Evolutionary conservation across 768 basidiomycete species (phyloP), one percentile per base, ranked within the genome.

Genomic region (Phylloporus sp.): DNA sequence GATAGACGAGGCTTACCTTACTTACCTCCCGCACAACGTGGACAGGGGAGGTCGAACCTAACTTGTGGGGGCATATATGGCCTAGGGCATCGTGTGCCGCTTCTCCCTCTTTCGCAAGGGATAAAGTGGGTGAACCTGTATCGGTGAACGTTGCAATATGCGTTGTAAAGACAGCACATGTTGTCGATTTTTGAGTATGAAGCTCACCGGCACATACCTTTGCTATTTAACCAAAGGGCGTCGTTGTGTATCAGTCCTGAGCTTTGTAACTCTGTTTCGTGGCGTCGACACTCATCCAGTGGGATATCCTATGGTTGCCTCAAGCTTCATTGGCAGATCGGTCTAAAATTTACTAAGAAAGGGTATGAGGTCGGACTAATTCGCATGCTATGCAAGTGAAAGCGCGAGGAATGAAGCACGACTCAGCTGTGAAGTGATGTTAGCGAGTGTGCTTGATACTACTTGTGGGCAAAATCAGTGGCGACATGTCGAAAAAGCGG

Each of bases 381-480:
- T 44, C 18, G 45, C 41, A 43, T 44, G 49, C 41, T 38, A 53
- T 51, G 28, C 53, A 22, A 29, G 20, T 13, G 26, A 44, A 42
- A 26, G 39, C 32, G 45, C 45, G 45, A 42, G 27, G 26, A 5
- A 47, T 50, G 52, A 50, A 50, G 53, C 53, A 36, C 23, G 20
- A 46, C 47, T 38, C 4, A 59, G 53, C 45, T 49, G 52, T 42
- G 50, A 27, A 49, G 41, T 16, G 3, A 41, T 41, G 44, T 35
- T 38, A 32, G 11, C 31, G 28, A 47, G 20, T 43, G 42, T 1
- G 35, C 39, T 29, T 13, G 47, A 59, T 39, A 10, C 20, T 38
- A n/a, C n/a, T 52, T 55, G 12, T 6, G 47, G 59, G 39, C 6
- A 42, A 62, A 20, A 54, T 35, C 13, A 62, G 64, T 66, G 64